Base-by-base conservation (phyloP, 495 filamentous ascomycete genomes). In the Aspergillus ostianus region DNA sequence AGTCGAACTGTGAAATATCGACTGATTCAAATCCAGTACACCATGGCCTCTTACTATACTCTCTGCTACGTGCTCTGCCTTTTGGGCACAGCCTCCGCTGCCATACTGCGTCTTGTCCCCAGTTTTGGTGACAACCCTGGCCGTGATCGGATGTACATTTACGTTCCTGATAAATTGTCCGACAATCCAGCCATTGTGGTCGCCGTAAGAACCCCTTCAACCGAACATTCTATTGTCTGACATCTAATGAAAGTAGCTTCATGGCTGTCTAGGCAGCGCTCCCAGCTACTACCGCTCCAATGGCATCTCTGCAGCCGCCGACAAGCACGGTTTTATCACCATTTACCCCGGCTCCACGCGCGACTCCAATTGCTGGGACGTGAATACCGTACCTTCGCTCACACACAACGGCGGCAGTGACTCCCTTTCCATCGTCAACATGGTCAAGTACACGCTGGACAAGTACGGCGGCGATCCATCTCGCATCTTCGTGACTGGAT, bases 291-390 rank as follows among this genome's bases (percentile, higher is more conserved):
- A 68, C 57, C 60, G 21, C 59, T 21, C 55, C 6, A 57, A 62
- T 12, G 62, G 57, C 5, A 69, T 73, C 47, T 60, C 59, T 21
- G 60, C 68, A 17, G 62, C 67, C 51, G 79, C 81, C 23, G 77
- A 84, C 61, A 53, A 61, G 19, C 57, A 79, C 59, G 81, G 81
- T 55, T 81, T 84, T 68, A 82, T 84, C 60, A 60, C 83, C 50
- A 81, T 84, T 64, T 85, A 80, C 68, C 80, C 82, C 29, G 60
- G 59, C 56, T 67, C 75, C 10, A 72, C 75, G 6, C 73, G 80
- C 63, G 69, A 68, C 52, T 77, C 66, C 64, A 80, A 79, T 61
- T 86, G 83, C 76, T 84, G 82, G 82, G 83, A 84, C 58, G 80
- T 85, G 20, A 65, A 78, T 17, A 77, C 69, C 59, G 56, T 69